These are phyloP conservation scores for Botrytis galanthina DNA, from an alignment of 2,329 filamentous ascomycete species.

Conservation along the genomic window DNA sequence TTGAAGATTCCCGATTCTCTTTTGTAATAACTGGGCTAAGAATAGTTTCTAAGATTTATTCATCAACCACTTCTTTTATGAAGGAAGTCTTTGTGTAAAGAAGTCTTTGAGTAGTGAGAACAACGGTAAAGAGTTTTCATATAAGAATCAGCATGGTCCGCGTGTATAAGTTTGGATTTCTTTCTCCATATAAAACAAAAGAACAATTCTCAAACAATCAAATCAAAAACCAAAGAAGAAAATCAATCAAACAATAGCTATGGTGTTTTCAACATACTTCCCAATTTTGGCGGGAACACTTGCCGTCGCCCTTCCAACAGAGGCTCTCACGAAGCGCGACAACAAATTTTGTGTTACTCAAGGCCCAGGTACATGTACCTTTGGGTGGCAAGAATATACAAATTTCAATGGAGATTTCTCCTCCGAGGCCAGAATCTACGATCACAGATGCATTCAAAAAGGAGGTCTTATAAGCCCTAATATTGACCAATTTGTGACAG, in stretches of 20 bases:
- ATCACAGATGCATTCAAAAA: slow-evolving; percentile 4
- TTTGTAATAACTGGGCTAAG: background rate
- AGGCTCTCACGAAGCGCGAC: background rate
- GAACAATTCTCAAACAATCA: background rate
- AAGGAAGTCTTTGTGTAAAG: background rate
- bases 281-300: background rate
- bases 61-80: background rate
- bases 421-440: background rate
- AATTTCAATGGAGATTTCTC: background rate
- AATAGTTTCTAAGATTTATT: background rate
- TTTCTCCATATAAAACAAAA: background rate
- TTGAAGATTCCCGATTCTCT: background rate
- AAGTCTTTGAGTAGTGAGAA: no score
- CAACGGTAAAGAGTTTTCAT: background rate
- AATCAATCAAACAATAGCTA: background rate
- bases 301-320: background rate
- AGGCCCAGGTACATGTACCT: slow-evolving; percentile 1
- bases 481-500: background rate
- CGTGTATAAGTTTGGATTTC: no score
- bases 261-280: background rate
- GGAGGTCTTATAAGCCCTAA: slow-evolving; percentile 37
- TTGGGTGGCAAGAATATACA: slow-evolving; percentile 2
- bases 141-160: background rate
- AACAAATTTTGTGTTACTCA: background rate
- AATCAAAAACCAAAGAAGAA: background rate